Evolutionary conservation across 2,329 filamentous ascomycete genomes (phyloP).

Genomic region (Aspergillus cejpii): DNA sequence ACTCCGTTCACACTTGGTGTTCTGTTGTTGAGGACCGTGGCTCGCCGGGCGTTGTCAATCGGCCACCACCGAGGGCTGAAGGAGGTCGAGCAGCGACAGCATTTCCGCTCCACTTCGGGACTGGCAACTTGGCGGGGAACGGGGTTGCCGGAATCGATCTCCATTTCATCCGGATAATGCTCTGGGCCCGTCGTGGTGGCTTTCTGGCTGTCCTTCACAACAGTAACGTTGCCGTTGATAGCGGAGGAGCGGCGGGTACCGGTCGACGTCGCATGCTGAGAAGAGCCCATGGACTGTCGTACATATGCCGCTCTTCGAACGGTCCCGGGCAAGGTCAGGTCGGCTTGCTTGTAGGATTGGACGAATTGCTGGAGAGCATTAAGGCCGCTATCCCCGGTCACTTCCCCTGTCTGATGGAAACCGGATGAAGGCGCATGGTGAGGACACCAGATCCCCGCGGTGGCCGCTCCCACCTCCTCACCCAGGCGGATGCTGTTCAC

Average conservation of each 20-base stretch:
- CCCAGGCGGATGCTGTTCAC: slow-evolving; percentile 73
- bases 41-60: slow-evolving; percentile 48
- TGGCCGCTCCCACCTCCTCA: slow-evolving; percentile 72
- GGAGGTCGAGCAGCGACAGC: slow-evolving; percentile 36
- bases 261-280: slow-evolving; percentile 25
- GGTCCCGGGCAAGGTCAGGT: slow-evolving; percentile 81
- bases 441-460: slow-evolving; percentile 85
- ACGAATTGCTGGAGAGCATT: slow-evolving; percentile 82
- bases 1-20: slow-evolving; percentile 30
- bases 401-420: slow-evolving; percentile 72
- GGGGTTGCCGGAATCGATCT: slow-evolving; percentile 25
- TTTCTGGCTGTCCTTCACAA: slow-evolving; percentile 22
- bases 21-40: slow-evolving; percentile 45
- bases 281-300: slow-evolving; percentile 35
- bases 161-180: slow-evolving; percentile 25
- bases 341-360: slow-evolving; percentile 88
- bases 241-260: slow-evolving; percentile 53
- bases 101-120: slow-evolving; percentile 27
- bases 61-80: slow-evolving; percentile 57
- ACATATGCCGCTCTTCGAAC: slow-evolving; percentile 80
- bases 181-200: slow-evolving; percentile 16
- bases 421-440: slow-evolving; percentile 70
- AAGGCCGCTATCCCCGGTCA: slow-evolving; percentile 61
- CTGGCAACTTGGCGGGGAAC: slow-evolving; percentile 16
- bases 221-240: slow-evolving; percentile 35